Base-by-base conservation (phyloP, 768 basidiomycete genomes). In the Flagelloscypha sp. region DNA sequence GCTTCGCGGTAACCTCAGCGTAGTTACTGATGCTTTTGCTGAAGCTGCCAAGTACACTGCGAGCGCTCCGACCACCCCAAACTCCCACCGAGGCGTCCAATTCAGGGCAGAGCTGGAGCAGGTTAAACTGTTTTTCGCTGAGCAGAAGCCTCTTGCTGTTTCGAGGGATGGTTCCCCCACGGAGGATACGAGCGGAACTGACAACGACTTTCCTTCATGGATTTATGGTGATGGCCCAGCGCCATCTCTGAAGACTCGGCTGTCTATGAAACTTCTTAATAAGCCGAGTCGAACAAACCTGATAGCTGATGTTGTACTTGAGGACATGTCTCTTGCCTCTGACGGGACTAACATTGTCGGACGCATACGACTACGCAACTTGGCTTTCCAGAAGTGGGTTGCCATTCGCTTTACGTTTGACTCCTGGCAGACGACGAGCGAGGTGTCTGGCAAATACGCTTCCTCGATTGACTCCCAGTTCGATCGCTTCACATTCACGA, bases 91-190 rank as follows among this genome's bases (percentile, higher is more conserved):
- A 55, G 79, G 77, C 17, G 94, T 99, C 7, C 89, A 95, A 50
- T 99, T 99, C 42, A 87, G 94, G 59, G 56, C 80, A 5, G 76
- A 92, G 52, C 74, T 97, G 35, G 94, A 95, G 57, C 86, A 89
- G 37, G 86, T 98, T 43, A 93, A 93, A 59, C 72, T 93, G 30
- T 98, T 98, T 66, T 66, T 93, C 38, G 81, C 93, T 9, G 86
- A 90, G 59, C 94, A 98, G 59, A 90, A 90, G 53, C 94, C 94
- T 5, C 70, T 87, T 6, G 92, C 93, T 1, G 94, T 99, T 12
- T 87, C 83, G 9, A 75, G 94, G 30, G 82, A 88, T 46, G 90
- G 89, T 1, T 86, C 84, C 45, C 93, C 92, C 4, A 84, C 80
- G 4, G 84, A 77, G 45, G 78, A 88, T 48, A 85, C 79, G 21